A percentile compares a stretch with the other conserved stretches of the same genome.
These are phyloP conservation scores for Rutstroemia sp. DNA, from an alignment of 2,329 filamentous ascomycete genomes.

Conservation along the genomic window DNA sequence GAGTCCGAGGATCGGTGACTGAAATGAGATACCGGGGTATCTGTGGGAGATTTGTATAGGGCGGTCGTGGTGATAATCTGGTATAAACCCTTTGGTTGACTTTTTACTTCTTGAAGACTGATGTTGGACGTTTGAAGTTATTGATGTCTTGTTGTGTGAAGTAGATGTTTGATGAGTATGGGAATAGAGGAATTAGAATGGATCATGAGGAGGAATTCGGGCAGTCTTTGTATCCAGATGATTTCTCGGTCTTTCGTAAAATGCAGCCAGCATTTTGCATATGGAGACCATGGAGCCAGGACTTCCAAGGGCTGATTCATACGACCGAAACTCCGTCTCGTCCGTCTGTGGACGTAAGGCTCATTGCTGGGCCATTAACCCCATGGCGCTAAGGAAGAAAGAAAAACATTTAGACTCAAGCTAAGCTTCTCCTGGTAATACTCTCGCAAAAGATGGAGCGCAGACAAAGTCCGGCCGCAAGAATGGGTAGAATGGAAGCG, in stretches of 20 bases:
- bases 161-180: not conserved
- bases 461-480: not conserved
- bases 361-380: not conserved
- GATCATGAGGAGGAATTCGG: constrained; percentile 4
- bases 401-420: not conserved
- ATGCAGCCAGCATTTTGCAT: not conserved
- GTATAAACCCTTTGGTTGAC: not conserved
- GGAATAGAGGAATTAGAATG: not conserved
- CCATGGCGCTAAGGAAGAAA: not conserved
- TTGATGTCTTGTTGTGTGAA: not conserved
- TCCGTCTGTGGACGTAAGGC: constrained; percentile 6
- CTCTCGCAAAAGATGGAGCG: not conserved
- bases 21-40: constrained; percentile 6
- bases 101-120: not conserved
- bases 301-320: constrained; percentile 7
- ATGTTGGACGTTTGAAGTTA: not conserved
- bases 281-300: not conserved
- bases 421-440: not conserved
- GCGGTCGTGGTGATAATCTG: not conserved
- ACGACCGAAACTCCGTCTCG: constrained; percentile 8
- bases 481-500: not conserved
- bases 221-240: constrained; percentile 9
- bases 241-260: constrained; percentile 1
- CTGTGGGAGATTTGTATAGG: not conserved
- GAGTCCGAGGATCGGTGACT: constrained; percentile 22